Evolutionary conservation across 306 rosid genomes (phyloP), one percentile per base, ranked within the genome.

Genomic region (Pyrus pyrifolia): DNA sequence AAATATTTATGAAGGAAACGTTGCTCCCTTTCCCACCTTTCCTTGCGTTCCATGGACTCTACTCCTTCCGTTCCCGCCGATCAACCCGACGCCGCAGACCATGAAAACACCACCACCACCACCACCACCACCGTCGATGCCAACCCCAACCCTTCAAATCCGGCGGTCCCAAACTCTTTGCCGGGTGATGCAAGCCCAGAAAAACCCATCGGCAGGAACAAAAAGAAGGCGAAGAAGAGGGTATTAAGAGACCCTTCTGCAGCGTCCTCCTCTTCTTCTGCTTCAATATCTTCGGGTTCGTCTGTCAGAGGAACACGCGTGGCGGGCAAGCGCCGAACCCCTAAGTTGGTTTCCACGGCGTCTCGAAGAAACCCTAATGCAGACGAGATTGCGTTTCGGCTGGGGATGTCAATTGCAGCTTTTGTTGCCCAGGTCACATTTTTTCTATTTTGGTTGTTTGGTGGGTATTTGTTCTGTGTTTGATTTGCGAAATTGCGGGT

Each of bases 371-470:
- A 25, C 51, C 79, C 81, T 75, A 71, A 64, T 23, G 83, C 77
- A 70, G 86, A 83, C 18, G 80, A 86, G 5, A 84, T 95, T 66
- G 93, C 93, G 61, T 85, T 87, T 73, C 94, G 89, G 42, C 82
- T 95, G 27, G 99, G 97, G 68, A 92, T 95, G 93, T 92, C 97
- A 0, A 82, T 95, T 25, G 98, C 97, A 2, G 93, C 96, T 23
- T 87, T 95, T 67, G 77, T 88, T 73, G 87, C 90, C 68, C 94
- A 90, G 98, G 98, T 95, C 72, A 69, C 17, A 14, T 62, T 58
- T 38, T 31, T 51, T 52, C 21, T 60, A 49, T 61, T 52, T 22
- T 33, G 45, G 40, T 19, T 42, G 5, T 57, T 22, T 38, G 21
- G 15, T 5, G 42, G 30, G 27, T 14, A 38, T n/a, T 2, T 33